phyloP scores from a whole-genome alignment of 2,329 filamentous ascomycete species.

The Sporothrix schenckii region DNA sequence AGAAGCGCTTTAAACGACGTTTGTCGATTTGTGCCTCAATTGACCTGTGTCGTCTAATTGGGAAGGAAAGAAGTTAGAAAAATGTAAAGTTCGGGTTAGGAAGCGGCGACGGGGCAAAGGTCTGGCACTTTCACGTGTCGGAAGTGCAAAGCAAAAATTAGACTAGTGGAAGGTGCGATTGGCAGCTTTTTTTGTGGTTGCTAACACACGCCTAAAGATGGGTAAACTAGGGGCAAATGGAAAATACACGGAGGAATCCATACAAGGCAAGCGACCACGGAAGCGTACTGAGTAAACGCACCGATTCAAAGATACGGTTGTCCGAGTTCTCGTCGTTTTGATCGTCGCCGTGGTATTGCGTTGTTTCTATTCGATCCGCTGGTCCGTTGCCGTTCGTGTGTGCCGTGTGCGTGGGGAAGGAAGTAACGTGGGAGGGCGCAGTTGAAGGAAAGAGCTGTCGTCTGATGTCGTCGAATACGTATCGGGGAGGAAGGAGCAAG shows the following conservation, averaged over 20 bases:
- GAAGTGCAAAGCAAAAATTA: neutral
- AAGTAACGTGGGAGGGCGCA: neutral
- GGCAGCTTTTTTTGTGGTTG: neutral
- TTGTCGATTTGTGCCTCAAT: neutral
- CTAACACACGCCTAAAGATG: slow-evolving; percentile 1
- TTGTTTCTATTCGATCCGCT: slow-evolving; percentile 25
- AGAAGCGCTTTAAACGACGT: neutral
- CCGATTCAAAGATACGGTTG: neutral
- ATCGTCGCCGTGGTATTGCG: neutral
- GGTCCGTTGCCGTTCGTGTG: slow-evolving; percentile 31
- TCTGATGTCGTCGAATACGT: neutral
- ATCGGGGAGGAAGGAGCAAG: neutral
- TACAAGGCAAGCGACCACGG: no score
- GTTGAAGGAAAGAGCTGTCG: slow-evolving; percentile 2
- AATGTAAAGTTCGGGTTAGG: neutral
- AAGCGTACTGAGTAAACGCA: neutral
- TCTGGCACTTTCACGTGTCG: slow-evolving; percentile 30
- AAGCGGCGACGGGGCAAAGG: neutral
- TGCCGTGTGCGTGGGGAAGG: neutral
- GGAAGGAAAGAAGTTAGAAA: slow-evolving; percentile 1
- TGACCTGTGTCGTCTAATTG: neutral
- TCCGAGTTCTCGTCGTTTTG: neutral
- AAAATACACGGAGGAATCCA: slow-evolving; percentile 11
- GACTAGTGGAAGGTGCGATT: slow-evolving; percentile 2
- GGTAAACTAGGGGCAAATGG: slow-evolving; percentile 12